Evolutionary conservation across 345 rosid genomes (phyloP), one percentile per base, ranked within the genome.

Genomic region (Iberis pinnata): DNA sequence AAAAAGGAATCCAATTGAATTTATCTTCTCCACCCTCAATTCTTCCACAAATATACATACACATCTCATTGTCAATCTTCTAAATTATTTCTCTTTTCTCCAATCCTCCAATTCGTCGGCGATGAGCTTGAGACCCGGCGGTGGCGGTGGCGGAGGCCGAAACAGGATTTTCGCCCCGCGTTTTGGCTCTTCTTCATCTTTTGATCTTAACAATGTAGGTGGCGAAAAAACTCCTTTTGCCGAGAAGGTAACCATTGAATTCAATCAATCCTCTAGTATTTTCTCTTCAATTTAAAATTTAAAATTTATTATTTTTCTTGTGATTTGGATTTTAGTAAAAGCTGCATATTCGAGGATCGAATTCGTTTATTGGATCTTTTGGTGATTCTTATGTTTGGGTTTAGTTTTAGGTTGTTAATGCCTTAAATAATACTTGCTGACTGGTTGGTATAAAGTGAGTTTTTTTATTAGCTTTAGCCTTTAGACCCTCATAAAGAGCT

Each of bases 401-500:
- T 13, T 53, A 41, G 36, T 42, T 32, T 54, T 7, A 19, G 7
- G 3, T 33, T 22, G 13, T 60, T 9, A 6, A 9, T 35, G 1
- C 58, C 40, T 36, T 43, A 15, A 50, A 64, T 3, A 49, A 75
- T 59, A 42, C 39, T 48, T 70, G 78, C 70, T 59, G 86, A 80
- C 74, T n/a, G n/a, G n/a, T n/a, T n/a, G n/a, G n/a, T 79, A 73
- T 79, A 48, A 85, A 85, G 78, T 79, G 92, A 79, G 84, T 76
- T 44, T 26, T 42, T 49, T 45, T n/a, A n/a, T n/a, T n/a, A n/a
- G n/a, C n/a, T 14, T 50, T 46, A 75, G 70, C 61, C 65, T n/a
- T 47, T 22, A 33, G 74, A 39, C 65, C 77, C 80, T 77, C 82
- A 58, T 69, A 68, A 79, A 78, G 79, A 46, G n/a, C n/a, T n/a